Conservation (phyloP, 192 early-diverging fungal genomes). For the Obelidium mucronatum region DNA sequence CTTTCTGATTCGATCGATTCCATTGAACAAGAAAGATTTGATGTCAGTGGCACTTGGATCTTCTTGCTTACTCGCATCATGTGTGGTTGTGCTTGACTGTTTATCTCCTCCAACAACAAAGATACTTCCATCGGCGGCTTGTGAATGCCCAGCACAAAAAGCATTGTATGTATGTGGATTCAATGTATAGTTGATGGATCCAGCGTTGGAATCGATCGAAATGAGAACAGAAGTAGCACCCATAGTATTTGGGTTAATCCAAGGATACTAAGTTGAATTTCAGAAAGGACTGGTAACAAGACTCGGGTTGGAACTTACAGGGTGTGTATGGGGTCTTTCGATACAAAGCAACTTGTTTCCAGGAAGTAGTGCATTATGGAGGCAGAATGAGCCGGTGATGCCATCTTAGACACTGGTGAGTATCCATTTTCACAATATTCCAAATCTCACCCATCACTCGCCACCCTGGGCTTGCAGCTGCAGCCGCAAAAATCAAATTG, state of each 20-base stretch:
- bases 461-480: background rate
- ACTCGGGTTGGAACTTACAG: slow-evolving; percentile 8
- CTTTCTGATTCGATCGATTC: background rate
- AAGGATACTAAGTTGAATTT: background rate
- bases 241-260: slow-evolving; percentile 22
- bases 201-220: background rate
- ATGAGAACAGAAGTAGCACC: slow-evolving; percentile 22
- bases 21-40: slow-evolving; percentile 7
- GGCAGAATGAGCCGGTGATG: slow-evolving; percentile 28
- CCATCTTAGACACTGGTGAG: too few relatives aligned
- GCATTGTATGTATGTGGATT: slow-evolving; percentile 29
- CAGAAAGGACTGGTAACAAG: background rate
- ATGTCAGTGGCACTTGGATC: background rate
- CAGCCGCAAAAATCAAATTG: background rate
- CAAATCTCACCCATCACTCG: background rate
- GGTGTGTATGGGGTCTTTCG: slow-evolving; percentile 37
- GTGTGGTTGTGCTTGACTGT: background rate
- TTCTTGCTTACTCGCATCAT: background rate
- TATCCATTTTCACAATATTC: background rate
- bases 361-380: slow-evolving; percentile 37
- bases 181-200: slow-evolving; percentile 1
- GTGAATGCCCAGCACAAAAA: slow-evolving; percentile 44
- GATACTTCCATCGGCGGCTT: slow-evolving; percentile 33
- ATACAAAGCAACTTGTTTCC: slow-evolving; percentile 32
- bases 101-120: slow-evolving; percentile 38